Base-by-base conservation (phyloP, 352 stramenopile genomes). In the Thraustochytrium striatum region DNA sequence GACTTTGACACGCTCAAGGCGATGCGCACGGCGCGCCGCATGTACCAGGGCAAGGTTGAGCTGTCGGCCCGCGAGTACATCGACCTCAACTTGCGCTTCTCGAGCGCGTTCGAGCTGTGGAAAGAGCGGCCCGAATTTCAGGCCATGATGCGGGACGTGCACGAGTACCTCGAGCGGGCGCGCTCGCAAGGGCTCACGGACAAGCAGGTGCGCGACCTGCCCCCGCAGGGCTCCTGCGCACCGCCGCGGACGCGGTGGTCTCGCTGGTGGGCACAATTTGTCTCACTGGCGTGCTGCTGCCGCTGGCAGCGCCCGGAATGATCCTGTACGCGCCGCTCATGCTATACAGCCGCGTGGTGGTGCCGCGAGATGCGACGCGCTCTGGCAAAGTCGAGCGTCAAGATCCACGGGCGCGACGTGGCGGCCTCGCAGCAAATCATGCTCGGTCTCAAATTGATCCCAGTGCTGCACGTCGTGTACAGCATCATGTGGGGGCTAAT, bases 1-100 rank as follows among this genome's bases (percentile, higher is more conserved):
- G 94, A 98, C 87, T 98, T 98, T 85, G 92, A 97, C 70, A 94
- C 93, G 28, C 87, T 98, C 81, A 92, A 98, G 86, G 82, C 97
- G 11, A 90, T 98, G 55, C 92, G 98, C 85, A 97, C 94, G 32
- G 94, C 93, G 28, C 88, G 96, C 61, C 89, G 95, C 62, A 86
- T 99, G 32, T 99, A 96, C 81, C 91, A 96, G 82, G 88, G 89
- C 65, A 93, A 91, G 53, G 89, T 91, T 35, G 85, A 92, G 41
- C 72, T 95, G 28, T 89, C 88, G 7, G 88, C 91, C n/a, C 92
- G 92, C 69, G 87, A 95, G 73, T 97, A 93, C 61, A 88, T 95
- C 81, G 91, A 96, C 81, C 75, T 97, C 32, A 96, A 95, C 82
- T 88, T 91, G 36, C 89, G 92, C 58, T 96, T 96, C 84, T 91